phyloP scores from a whole-genome alignment of 768 basidiomycete species.

The Lactifluus piperatus region DNA sequence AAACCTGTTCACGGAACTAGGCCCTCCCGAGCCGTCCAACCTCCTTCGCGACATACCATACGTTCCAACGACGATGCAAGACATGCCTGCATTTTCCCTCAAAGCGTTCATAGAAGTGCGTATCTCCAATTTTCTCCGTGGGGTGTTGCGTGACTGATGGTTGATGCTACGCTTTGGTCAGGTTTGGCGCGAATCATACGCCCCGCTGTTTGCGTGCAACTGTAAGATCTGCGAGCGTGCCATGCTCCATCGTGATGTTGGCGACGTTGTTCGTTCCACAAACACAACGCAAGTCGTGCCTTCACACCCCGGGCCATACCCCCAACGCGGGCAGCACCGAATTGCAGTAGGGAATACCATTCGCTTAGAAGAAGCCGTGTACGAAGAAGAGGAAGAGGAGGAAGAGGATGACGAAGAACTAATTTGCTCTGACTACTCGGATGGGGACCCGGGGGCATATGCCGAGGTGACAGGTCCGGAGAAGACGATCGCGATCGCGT shows the following conservation, averaged over 20 bases:
- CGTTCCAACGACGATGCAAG: slow-evolving; percentile 51
- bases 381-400: slow-evolving; percentile 28
- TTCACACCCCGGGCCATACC: slow-evolving; percentile 21
- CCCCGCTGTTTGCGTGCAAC: slow-evolving; percentile 61
- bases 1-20: slow-evolving; percentile 37
- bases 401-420: slow-evolving; percentile 29
- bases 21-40: slow-evolving; percentile 51
- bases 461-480: slow-evolving; percentile 24
- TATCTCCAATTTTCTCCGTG: slow-evolving; percentile 11
- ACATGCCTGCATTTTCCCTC: slow-evolving; percentile 30
- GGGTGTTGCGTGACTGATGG: not conserved
- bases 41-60: slow-evolving; percentile 62
- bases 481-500: slow-evolving; percentile 24
- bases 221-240: slow-evolving; percentile 71
- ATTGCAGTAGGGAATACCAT: slow-evolving; percentile 19
- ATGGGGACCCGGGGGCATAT: slow-evolving; percentile 4
- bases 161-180: slow-evolving; percentile 24
- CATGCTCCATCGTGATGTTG: slow-evolving; percentile 41
- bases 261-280: slow-evolving; percentile 25
- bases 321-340: slow-evolving; percentile 6
- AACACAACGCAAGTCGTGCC: slow-evolving; percentile 23
- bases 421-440: slow-evolving; percentile 9
- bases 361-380: slow-evolving; percentile 22
- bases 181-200: slow-evolving; percentile 70
- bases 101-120: slow-evolving; percentile 48